Conservation (phyloP, 805 yeast genomes). For the Wickerhamomyces bovis region DNA sequence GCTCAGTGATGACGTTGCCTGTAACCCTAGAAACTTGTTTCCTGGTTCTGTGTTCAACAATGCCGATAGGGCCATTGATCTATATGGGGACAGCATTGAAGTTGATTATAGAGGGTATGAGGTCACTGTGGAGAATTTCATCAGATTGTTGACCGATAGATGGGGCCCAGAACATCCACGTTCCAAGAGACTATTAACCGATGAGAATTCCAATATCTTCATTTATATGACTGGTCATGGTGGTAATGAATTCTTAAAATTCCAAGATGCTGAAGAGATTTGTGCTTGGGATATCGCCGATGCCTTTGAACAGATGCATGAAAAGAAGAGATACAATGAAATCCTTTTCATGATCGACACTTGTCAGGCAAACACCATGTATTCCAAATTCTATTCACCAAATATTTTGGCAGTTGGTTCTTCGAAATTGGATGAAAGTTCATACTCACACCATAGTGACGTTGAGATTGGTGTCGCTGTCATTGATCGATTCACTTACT, state of each 20-base stretch:
- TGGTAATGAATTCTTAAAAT: constrained; percentile 93
- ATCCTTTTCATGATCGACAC: constrained; percentile 97
- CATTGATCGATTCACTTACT: constrained; percentile 92
- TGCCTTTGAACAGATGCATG: constrained; percentile 96
- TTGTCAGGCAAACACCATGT: constrained; percentile 98
- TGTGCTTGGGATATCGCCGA: constrained; percentile 94
- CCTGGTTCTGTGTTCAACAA: constrained; percentile 96
- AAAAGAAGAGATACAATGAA: constrained; percentile 91
- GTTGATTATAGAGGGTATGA: constrained; percentile 97
- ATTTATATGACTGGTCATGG: constrained; percentile 98
- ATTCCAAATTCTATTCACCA: constrained; percentile 85
- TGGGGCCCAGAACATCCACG: constrained; percentile 95
- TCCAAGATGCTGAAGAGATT: constrained; percentile 97
- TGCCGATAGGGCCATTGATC: constrained; percentile 83
- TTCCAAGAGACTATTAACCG: constrained; percentile 83
- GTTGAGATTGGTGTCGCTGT: constrained; percentile 96
- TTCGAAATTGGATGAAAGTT: constrained; percentile 77
- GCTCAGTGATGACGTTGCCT: constrained; percentile 95
- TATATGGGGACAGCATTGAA: constrained; percentile 91
- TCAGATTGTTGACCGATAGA: constrained; percentile 87
- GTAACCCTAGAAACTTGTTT: constrained; percentile 92
- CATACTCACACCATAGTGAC: constrained; percentile 95
- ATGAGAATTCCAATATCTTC: constrained; percentile 89
- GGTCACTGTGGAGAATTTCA: constrained; percentile 94
- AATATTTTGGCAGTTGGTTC: constrained; percentile 92